Evolutionary conservation across 306 rosid species (phyloP).

Genomic region (Cicer pinnatifidum): DNA sequence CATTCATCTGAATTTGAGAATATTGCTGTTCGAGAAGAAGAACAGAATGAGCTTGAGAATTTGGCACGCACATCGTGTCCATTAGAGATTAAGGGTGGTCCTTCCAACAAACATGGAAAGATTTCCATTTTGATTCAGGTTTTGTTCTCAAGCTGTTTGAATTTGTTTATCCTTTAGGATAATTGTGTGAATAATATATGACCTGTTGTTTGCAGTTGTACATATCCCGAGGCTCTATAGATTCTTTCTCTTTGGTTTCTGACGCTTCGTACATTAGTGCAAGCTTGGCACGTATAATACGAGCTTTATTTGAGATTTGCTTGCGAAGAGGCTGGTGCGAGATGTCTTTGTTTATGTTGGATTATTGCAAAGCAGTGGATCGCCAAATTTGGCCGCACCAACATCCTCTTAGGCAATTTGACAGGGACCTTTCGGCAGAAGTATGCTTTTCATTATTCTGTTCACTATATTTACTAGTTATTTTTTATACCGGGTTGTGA

Average conservation of each 20-base stretch:
- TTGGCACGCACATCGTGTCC: conserved; percentile 80
- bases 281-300: conserved; percentile 91
- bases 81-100: conserved; percentile 90
- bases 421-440: conserved; percentile 79
- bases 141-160: conserved; percentile 38
- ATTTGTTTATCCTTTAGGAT: conserved; percentile 25
- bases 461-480: conserved; percentile 38
- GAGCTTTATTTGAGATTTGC: conserved; percentile 94
- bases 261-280: conserved; percentile 98
- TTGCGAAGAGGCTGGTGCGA: conserved; percentile 94
- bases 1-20: conserved; percentile 95
- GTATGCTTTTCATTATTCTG: conserved; percentile 57
- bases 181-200: conserved; percentile 39
- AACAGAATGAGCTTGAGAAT: conserved; percentile 89
- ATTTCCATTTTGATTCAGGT: conserved; percentile 97
- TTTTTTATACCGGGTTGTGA: conserved; percentile 40
- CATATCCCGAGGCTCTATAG: conserved; percentile 89
- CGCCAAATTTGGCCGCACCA: conserved; percentile 95
- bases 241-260: conserved; percentile 86
- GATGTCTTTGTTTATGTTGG: conserved; percentile 90
- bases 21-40: conserved; percentile 97
- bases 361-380: conserved; percentile 97
- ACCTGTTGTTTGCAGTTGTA: conserved; percentile 68
- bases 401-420: conserved; percentile 94
- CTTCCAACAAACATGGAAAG: conserved; percentile 93